phyloP scores from a whole-genome alignment of 331 rosid genomes.

The Cydonia oblonga region DNA sequence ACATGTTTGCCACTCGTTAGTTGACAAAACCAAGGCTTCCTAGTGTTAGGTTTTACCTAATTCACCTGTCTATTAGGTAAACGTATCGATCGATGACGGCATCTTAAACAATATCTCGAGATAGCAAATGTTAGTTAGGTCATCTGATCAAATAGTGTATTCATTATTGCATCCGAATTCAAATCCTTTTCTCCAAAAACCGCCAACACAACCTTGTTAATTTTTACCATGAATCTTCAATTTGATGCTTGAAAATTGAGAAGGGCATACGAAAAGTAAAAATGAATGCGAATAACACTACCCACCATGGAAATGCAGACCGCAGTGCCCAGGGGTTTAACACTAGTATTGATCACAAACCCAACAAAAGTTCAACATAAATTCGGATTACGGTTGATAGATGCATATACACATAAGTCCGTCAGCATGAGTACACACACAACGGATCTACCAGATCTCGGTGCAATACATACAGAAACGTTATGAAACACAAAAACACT shows the following conservation, averaged over 20 bases:
- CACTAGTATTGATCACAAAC: too few species aligned
- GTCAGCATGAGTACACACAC: background rate
- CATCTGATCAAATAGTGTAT: too few species aligned
- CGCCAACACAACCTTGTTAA: too few species aligned
- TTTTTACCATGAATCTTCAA: too few species aligned
- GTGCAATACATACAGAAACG: background rate
- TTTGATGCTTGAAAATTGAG: too few species aligned
- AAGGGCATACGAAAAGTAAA: fast-evolving
- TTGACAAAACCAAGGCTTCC: background rate
- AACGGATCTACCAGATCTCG: background rate
- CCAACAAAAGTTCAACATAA: background rate
- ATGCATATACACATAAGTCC: background rate
- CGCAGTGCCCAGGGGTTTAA: background rate
- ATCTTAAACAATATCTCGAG: background rate
- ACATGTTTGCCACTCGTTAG: background rate
- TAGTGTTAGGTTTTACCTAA: background rate
- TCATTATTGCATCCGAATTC: fast-evolving
- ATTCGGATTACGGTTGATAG: background rate
- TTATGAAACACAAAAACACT: constrained; percentile 6
- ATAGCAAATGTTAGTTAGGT: fast-evolving
- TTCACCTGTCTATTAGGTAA: background rate
- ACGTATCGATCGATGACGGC: background rate
- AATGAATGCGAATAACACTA: too few species aligned
- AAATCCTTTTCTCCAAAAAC: background rate
- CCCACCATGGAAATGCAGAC: background rate